Evolutionary conservation across 2,329 filamentous ascomycete species (phyloP).

Genomic region (Xylaria multiplex): DNA sequence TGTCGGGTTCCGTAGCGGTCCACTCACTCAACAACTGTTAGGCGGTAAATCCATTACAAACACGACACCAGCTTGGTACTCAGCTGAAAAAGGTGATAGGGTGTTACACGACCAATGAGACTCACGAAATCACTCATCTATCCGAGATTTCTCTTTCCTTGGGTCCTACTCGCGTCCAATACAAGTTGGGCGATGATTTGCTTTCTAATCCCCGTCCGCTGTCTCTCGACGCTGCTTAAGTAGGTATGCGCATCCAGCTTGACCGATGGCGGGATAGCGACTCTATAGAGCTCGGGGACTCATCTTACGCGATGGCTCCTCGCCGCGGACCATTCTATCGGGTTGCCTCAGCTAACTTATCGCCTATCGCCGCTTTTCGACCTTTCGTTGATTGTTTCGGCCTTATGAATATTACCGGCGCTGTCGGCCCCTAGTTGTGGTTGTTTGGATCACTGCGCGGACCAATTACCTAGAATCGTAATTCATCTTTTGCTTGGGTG

Average conservation of each 20-base stretch:
- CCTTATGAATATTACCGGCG: not conserved
- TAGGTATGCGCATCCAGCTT: not conserved
- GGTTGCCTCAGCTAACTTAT: too few species aligned
- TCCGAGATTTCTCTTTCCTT: not conserved
- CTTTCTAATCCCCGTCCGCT: not conserved
- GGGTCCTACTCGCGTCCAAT: not conserved
- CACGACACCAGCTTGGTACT: conserved; percentile 1
- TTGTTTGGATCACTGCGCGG: not conserved
- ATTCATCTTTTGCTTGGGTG: too few species aligned
- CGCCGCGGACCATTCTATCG: not conserved
- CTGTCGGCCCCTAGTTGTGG: not conserved
- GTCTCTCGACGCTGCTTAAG: not conserved
- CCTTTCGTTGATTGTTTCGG: not conserved
- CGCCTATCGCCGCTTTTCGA: conserved; percentile 5
- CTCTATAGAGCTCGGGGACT: conserved; percentile 9
- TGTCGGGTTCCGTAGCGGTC: not conserved
- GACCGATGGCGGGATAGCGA: not conserved
- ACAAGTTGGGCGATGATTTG: not conserved
- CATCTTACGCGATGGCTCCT: not conserved
- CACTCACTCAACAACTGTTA: not conserved
- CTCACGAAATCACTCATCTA: not conserved
- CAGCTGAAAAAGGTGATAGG: conserved; percentile 16
- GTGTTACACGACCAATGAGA: conserved; percentile 16
- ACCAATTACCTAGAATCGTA: too few species aligned
- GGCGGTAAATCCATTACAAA: not conserved